These are phyloP conservation scores for Carex arenaria DNA, from an alignment of 202 grass and related monocot genomes.

Conservation along the genomic window DNA sequence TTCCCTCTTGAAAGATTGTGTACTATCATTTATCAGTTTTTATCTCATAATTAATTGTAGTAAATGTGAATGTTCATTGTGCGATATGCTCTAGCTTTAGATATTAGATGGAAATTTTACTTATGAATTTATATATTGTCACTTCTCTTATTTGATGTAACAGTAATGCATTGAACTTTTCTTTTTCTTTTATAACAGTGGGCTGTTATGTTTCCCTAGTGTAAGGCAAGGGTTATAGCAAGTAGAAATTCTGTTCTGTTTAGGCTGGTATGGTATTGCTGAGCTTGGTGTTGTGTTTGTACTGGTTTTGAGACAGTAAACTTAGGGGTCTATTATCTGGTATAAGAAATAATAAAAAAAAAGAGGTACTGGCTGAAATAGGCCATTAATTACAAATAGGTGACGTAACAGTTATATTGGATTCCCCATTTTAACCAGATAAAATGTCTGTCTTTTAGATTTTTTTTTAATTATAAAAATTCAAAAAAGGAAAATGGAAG, in stretches of 20 bases:
- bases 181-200: neutral
- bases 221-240: neutral
- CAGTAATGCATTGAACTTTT: neutral
- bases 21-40: neutral
- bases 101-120: constrained; percentile 3
- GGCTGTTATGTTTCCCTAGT: neutral
- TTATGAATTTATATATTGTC: neutral
- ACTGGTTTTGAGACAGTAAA: neutral
- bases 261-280: neutral
- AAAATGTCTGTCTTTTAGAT: neutral
- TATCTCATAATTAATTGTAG: constrained; percentile 11
- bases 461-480: neutral
- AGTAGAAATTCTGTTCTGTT: neutral
- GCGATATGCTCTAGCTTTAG: neutral
- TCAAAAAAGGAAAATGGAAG: neutral
- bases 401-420: neutral
- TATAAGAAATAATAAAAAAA: constrained; percentile 4
- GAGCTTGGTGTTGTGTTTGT: neutral
- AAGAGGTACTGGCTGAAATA: neutral
- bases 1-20: neutral
- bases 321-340: neutral
- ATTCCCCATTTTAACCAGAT: neutral
- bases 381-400: neutral
- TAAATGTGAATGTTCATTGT: neutral
- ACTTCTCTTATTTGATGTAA: neutral